phyloP scores from a whole-genome alignment of 2,329 filamentous ascomycete species.

The Hypoxylon rubiginosum region DNA sequence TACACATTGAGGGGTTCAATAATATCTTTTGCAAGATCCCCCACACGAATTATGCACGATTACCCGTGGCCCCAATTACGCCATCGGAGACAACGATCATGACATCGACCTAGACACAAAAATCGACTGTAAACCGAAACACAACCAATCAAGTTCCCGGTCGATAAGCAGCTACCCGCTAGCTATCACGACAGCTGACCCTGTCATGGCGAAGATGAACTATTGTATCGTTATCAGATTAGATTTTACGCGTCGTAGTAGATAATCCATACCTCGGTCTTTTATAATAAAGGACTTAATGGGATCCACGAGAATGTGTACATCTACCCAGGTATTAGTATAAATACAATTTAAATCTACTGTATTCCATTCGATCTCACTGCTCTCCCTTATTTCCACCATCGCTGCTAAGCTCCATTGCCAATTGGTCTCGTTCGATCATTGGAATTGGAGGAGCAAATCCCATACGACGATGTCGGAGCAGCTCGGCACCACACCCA shows the following conservation, averaged over 20 bases:
- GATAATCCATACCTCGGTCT: constrained; percentile 10
- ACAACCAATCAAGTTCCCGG: constrained; percentile 27
- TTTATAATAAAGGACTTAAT: constrained; percentile 1
- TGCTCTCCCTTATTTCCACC: neutral
- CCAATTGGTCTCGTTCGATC: neutral
- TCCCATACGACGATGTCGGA: constrained; percentile 26
- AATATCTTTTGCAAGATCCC: constrained; percentile 4
- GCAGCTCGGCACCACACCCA: constrained; percentile 12
- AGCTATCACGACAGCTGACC: constrained; percentile 38
- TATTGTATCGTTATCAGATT: constrained; percentile 33
- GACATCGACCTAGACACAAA: constrained; percentile 30
- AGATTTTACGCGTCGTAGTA: constrained; percentile 20
- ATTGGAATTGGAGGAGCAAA: constrained; percentile 6
- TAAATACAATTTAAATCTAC: constrained; percentile 1
- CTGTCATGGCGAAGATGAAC: constrained; percentile 36
- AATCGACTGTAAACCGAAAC: neutral
- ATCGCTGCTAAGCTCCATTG: neutral
- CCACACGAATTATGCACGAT: constrained; percentile 15
- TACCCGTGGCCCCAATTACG: constrained; percentile 27
- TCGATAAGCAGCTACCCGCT: neutral
- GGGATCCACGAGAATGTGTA: neutral
- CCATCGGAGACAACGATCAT: constrained; percentile 38
- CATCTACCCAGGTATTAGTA: neutral
- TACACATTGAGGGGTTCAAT: neutral
- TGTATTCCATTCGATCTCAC: constrained; percentile 11